Base-by-base conservation (phyloP, 2,329 filamentous ascomycete genomes). In the Peltaster fructicola region DNA sequence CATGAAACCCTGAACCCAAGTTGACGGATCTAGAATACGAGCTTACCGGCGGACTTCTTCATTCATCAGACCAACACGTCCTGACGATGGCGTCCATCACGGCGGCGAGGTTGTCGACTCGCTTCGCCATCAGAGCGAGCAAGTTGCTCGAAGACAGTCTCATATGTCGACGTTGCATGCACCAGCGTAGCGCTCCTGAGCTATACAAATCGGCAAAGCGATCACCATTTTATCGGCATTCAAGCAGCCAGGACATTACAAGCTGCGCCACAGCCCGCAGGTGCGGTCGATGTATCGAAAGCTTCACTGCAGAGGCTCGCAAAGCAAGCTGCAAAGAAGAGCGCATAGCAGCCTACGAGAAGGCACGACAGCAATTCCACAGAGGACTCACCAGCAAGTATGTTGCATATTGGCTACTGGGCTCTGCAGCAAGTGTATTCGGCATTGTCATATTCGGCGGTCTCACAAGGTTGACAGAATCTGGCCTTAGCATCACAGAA, bases 401-500 rank as follows among this genome's bases (percentile, higher is more conserved):
- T 7, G 84, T 92, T 21, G 88, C 73, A 31, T 85, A 85, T 57
- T 98, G 84, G 84, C 66, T 98, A 22, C 57, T 98, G 28, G 85
- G 72, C 22, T 93, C 84, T 40, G 84, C 88, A 1, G 77, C 69
- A 20, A 90, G 81, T 48, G 88, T 95, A 25, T 98, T 95, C 53
- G 88, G 88, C 31, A 92, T 98, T 42, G 84, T 98, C 25, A 69
- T 98, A 21, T 91, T 90, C 51, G 88, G 88, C 30, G 88, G 88
- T 5, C 61, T 98, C 39, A 98, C 88, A 15, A 65, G 88, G 30
- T 62, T 98, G 39, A 98, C 88, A 4, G 88, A 98, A 56, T 98
- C 88, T 38, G 88, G 85, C 22, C 64, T 98, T 37, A 93, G 84
- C 50, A 98, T 98, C 43, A 98, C 88, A 35, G 88, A 98, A 77